These are phyloP conservation scores for Thalassiosira hispida DNA, from an alignment of 352 stramenopile genomes.

Conservation along the genomic window DNA sequence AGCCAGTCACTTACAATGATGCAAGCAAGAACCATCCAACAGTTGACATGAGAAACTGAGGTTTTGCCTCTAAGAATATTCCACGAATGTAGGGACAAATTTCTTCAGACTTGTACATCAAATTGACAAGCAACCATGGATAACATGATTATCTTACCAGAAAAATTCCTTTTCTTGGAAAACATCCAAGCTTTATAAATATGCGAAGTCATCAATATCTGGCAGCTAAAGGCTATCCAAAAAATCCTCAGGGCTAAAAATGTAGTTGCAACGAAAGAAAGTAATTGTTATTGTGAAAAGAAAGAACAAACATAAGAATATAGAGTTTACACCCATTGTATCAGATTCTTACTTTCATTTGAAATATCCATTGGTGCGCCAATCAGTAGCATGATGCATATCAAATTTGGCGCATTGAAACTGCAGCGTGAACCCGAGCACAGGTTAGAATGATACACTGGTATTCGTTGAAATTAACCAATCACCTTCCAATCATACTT, in stretches of 20 bases:
- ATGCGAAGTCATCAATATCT: constrained; percentile 22
- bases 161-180: constrained; percentile 15
- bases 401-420: constrained; percentile 50
- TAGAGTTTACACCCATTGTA: no score
- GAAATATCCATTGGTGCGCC: constrained; percentile 15
- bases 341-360: constrained; percentile 13
- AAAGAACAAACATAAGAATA: neutral
- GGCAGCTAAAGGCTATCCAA: constrained; percentile 23
- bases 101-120: no score
- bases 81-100: neutral
- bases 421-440: no score
- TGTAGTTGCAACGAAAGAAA: no score
- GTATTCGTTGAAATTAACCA: no score
- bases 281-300: neutral
- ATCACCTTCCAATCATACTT: no score
- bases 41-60: constrained; percentile 54
- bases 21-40: constrained; percentile 52
- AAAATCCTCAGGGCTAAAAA: constrained; percentile 6
- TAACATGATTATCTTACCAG: constrained; percentile 6
- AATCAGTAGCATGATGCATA: constrained; percentile 37
- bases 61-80: constrained; percentile 12
- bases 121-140: no score
- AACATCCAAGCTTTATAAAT: constrained; percentile 59
- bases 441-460: no score
- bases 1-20: constrained; percentile 21